These are phyloP conservation scores for Sungouiella thailandica DNA, from an alignment of 805 yeast species.

Conservation along the genomic window DNA sequence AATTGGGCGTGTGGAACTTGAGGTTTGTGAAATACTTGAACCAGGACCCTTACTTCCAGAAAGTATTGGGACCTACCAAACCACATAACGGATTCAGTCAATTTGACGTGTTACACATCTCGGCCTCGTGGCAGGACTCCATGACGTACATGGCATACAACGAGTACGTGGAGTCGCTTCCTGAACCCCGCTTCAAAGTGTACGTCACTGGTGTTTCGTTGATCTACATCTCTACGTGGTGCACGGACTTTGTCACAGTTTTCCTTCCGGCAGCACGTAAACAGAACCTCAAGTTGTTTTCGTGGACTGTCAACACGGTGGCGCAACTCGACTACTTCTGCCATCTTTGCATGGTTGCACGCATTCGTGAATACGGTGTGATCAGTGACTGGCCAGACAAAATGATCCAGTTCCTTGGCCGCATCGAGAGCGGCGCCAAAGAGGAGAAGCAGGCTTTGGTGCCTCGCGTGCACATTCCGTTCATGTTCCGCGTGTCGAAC, in stretches of 20 bases:
- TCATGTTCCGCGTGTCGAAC: conserved; percentile 2
- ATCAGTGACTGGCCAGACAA: conserved; percentile 33
- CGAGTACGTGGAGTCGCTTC: conserved; percentile 23
- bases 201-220: conserved; percentile 33
- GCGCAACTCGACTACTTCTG: conserved; percentile 31
- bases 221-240: conserved; percentile 36
- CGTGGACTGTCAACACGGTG: conserved; percentile 38
- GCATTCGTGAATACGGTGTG: conserved; percentile 29
- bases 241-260: conserved; percentile 25
- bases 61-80: conserved; percentile 10
- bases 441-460: not conserved
- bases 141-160: conserved; percentile 31
- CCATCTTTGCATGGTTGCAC: conserved; percentile 20
- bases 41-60: conserved; percentile 33
- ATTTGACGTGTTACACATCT: conserved; percentile 34
- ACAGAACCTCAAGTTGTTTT: conserved; percentile 28
- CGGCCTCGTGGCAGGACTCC: conserved; percentile 30
- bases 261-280: conserved; percentile 33
- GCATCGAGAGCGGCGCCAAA: not conserved
- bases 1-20: conserved; percentile 40
- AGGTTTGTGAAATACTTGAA: conserved; percentile 33
- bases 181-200: conserved; percentile 14
- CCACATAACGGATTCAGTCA: conserved; percentile 15
- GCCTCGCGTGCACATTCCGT: conserved; percentile 1
- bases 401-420: conserved; percentile 18